Conservation (phyloP, 2,329 filamentous ascomycete genomes). For the Bipolaris gigantea region DNA sequence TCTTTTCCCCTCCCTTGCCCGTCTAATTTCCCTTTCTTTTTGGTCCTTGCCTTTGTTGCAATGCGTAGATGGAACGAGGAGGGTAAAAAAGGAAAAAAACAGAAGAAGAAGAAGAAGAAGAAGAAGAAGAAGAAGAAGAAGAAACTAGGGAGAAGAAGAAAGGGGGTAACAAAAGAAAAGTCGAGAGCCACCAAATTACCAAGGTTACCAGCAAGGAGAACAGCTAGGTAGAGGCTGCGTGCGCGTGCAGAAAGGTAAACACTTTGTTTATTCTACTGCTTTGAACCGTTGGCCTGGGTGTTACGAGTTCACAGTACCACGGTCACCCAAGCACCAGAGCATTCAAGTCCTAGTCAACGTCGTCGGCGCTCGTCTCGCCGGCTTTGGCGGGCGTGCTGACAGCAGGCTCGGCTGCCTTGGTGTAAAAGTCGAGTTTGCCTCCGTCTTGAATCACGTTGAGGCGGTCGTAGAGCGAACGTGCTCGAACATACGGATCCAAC, state of each 20-base stretch:
- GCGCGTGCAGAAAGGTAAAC: not conserved
- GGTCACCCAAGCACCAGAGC: not conserved
- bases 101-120: not conserved
- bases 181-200: not conserved
- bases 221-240: no score
- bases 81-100: no score
- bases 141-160: no score
- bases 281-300: conserved; percentile 1
- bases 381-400: conserved; percentile 9
- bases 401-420: conserved; percentile 30
- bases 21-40: no score
- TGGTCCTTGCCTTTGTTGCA: no score
- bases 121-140: not conserved
- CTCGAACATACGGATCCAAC: conserved; percentile 83
- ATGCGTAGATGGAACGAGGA: no score
- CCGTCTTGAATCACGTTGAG: conserved; percentile 68
- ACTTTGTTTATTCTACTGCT: not conserved
- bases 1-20: no score
- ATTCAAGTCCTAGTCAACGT: conserved; percentile 35
- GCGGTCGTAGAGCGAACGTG: conserved; percentile 82
- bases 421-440: conserved; percentile 74
- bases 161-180: not conserved
- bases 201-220: not conserved
- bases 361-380: conserved; percentile 37
- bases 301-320: not conserved